A percentile compares a stretch with the other conserved stretches of the same genome.
Evolutionary conservation across 108 stramenopile species (phyloP).

Genomic region (Poteriospumella lacustris): DNA sequence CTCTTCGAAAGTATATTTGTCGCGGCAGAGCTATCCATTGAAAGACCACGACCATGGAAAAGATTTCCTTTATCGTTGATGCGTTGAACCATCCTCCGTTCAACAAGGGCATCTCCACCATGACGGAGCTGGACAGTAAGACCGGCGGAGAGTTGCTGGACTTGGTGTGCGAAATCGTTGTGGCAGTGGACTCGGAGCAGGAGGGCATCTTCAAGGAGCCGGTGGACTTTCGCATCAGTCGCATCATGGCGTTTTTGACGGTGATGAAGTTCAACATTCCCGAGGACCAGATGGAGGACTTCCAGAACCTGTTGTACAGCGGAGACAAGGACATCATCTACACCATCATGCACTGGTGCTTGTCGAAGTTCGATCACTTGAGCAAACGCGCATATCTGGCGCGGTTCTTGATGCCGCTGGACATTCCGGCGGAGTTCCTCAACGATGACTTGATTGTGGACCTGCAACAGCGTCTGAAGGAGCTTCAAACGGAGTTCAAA

Average conservation of each 20-base stretch:
- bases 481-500: slow-evolving; percentile 67
- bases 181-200: slow-evolving; percentile 48
- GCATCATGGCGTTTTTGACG: slow-evolving; percentile 58
- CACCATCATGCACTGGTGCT: slow-evolving; percentile 62
- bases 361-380: slow-evolving; percentile 53
- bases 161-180: slow-evolving; percentile 57
- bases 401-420: slow-evolving; percentile 59
- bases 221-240: slow-evolving; percentile 31
- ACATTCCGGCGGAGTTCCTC: slow-evolving; percentile 64
- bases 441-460: slow-evolving; percentile 54
- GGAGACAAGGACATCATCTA: slow-evolving; percentile 51
- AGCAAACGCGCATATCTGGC: slow-evolving; percentile 67
- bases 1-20: too few relatives aligned
- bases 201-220: slow-evolving; percentile 32
- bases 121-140: slow-evolving; percentile 58
- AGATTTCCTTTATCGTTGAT: slow-evolving; percentile 53
- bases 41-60: slow-evolving; percentile 41
- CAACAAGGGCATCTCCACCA: slow-evolving; percentile 32
- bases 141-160: slow-evolving; percentile 61
- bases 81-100: slow-evolving; percentile 56
- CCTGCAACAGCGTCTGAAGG: slow-evolving; percentile 51
- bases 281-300: slow-evolving; percentile 40
- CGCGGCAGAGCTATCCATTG: too few relatives aligned
- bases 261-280: slow-evolving; percentile 60
- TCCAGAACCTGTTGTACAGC: slow-evolving; percentile 27